phyloP scores from a whole-genome alignment of 2,329 filamentous ascomycete genomes.

The Acrocalymma vagum region DNA sequence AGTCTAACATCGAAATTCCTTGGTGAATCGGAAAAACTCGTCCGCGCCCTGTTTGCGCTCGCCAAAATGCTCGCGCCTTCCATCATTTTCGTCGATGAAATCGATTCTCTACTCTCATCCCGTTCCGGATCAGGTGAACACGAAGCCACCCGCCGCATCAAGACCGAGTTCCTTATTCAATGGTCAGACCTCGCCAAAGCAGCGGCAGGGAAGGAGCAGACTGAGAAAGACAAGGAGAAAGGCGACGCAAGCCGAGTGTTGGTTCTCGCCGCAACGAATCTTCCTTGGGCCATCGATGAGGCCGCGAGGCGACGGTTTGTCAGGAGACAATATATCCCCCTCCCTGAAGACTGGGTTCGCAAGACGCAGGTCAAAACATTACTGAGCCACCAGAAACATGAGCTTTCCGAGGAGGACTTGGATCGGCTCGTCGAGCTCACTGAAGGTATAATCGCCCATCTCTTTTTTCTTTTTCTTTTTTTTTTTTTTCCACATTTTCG shows the following conservation, averaged over 20 bases:
- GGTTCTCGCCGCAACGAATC: slow-evolving; percentile 92
- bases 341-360: slow-evolving; percentile 86
- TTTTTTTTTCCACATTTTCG: neutral
- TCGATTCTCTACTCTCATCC: slow-evolving; percentile 89
- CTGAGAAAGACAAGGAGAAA: slow-evolving; percentile 70
- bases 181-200: slow-evolving; percentile 95
- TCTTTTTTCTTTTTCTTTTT: neutral
- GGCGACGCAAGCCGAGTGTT: slow-evolving; percentile 89
- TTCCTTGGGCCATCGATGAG: slow-evolving; percentile 98
- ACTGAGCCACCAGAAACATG: slow-evolving; percentile 87
- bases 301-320: slow-evolving; percentile 91
- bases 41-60: slow-evolving; percentile 88
- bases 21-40: slow-evolving; percentile 95
- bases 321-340: slow-evolving; percentile 90
- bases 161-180: slow-evolving; percentile 97
- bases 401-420: slow-evolving; percentile 76
- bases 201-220: slow-evolving; percentile 82
- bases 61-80: slow-evolving; percentile 89
- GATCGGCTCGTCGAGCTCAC: slow-evolving; percentile 78
- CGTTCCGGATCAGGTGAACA: slow-evolving; percentile 86
- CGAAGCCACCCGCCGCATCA: slow-evolving; percentile 91
- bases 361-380: slow-evolving; percentile 80
- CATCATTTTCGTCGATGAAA: slow-evolving; percentile 99
- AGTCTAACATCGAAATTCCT: slow-evolving; percentile 95
- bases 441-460: slow-evolving; percentile 68